Evolutionary conservation across 441 rosid genomes (phyloP).

Genomic region (Bocquillonia castaneifolia): DNA sequence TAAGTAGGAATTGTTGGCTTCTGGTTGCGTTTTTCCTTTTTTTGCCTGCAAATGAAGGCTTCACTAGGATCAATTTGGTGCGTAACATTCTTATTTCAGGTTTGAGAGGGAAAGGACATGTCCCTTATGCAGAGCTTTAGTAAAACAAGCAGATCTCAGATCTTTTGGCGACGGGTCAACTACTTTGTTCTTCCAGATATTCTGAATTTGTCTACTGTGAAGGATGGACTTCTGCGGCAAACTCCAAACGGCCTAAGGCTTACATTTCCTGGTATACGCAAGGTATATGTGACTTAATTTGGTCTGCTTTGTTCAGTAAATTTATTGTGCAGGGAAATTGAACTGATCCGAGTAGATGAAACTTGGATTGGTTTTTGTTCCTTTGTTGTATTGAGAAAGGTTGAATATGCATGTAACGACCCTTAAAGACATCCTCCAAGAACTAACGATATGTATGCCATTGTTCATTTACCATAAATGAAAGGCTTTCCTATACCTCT

Average conservation of each 20-base stretch:
- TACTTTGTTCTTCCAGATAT: conserved; percentile 64
- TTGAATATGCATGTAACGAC: conserved; percentile 28
- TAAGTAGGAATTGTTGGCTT: neutral
- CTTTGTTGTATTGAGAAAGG: conserved; percentile 28
- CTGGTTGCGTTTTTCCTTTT: conserved; percentile 7
- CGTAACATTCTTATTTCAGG: conserved; percentile 33
- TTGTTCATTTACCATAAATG: conserved; percentile 24
- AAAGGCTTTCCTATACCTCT: conserved; percentile 5
- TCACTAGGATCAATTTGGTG: conserved; percentile 3
- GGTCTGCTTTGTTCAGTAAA: conserved; percentile 19
- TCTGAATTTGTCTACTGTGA: conserved; percentile 28
- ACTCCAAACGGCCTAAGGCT: conserved; percentile 20
- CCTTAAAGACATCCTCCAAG: conserved; percentile 16
- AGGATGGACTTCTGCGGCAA: conserved; percentile 28
- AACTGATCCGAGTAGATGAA: conserved; percentile 21
- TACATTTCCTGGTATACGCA: conserved; percentile 10
- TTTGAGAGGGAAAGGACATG: conserved; percentile 78
- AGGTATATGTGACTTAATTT: conserved; percentile 23
- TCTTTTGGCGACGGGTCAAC: conserved; percentile 75
- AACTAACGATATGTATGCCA: conserved; percentile 22
- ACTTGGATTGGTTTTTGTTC: conserved; percentile 27
- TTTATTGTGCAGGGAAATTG: conserved; percentile 21
- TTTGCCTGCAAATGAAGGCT: neutral
- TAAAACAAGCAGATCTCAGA: conserved; percentile 62
- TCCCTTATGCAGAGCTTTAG: conserved; percentile 69